These are phyloP conservation scores for Leccinum aurantiacum DNA, from an alignment of 768 basidiomycete genomes.

Conservation along the genomic window DNA sequence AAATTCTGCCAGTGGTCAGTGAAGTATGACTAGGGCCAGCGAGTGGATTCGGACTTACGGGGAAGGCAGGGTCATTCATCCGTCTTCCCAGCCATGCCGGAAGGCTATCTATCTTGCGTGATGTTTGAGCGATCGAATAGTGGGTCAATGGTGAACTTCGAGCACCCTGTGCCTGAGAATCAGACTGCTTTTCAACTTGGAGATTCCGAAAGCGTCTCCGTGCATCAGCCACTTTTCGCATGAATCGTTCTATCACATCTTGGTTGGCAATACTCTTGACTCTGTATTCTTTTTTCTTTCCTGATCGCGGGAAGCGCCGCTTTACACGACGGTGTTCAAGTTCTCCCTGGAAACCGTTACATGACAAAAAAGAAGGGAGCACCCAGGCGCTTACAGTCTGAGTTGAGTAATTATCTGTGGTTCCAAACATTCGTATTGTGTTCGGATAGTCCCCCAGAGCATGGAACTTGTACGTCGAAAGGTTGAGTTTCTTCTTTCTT, in stretches of 20 bases:
- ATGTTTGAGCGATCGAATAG: background rate
- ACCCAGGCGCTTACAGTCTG: background rate
- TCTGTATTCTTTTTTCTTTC: background rate
- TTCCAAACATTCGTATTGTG: background rate
- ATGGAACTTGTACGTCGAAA: too few relatives aligned
- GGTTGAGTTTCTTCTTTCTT: too few relatives aligned
- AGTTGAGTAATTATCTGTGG: background rate
- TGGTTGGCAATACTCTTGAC: background rate
- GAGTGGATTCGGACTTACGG: background rate
- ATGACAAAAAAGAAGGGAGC: background rate
- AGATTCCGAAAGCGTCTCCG: background rate
- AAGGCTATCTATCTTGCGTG: too few relatives aligned
- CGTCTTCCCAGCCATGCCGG: too few relatives aligned
- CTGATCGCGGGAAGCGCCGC: background rate
- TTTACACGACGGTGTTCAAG: background rate
- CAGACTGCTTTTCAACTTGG: background rate
- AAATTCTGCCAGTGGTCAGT: too few relatives aligned
- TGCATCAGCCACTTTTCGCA: background rate
- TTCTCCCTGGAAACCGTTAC: background rate
- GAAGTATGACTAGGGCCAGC: background rate
- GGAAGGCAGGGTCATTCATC: too few relatives aligned
- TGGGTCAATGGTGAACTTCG: background rate
- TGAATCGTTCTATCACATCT: background rate
- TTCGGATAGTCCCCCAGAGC: too few relatives aligned
- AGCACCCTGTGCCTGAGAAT: background rate